Conservation (phyloP, 2,329 filamentous ascomycete genomes). For the Pestalotiopsis sp. region DNA sequence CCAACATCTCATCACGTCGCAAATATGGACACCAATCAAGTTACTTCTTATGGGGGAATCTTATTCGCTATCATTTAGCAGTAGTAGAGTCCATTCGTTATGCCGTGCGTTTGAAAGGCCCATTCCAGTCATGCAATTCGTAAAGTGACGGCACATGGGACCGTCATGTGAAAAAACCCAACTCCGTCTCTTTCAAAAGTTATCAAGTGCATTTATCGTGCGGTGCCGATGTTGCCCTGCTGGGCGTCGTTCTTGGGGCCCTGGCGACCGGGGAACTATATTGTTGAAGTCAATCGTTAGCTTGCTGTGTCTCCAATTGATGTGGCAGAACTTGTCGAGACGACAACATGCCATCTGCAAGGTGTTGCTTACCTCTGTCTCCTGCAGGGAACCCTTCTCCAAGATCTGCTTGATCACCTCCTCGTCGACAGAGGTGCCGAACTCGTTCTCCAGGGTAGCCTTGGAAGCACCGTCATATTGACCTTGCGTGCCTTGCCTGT, state of each 20-base stretch:
- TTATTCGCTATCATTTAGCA: constrained; percentile 5
- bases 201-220: neutral
- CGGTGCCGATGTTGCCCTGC: constrained; percentile 43
- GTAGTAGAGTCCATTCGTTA: neutral
- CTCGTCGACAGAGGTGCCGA: constrained; percentile 78
- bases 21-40: neutral
- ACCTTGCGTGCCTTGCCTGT: constrained; percentile 84
- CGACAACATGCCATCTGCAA: neutral
- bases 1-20: neutral
- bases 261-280: constrained; percentile 53
- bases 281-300: neutral
- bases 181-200: neutral
- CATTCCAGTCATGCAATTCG: constrained; percentile 10
- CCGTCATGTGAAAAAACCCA: neutral
- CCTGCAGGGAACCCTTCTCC: constrained; percentile 71
- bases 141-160: constrained; percentile 1
- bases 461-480: constrained; percentile 77
- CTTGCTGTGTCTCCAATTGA: constrained; percentile 10
- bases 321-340: neutral
- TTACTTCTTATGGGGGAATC: neutral
- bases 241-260: constrained; percentile 54
- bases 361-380: constrained; percentile 47
- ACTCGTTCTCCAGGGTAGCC: constrained; percentile 77
- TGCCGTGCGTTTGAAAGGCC: neutral
- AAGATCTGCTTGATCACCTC: constrained; percentile 82